Base-by-base conservation (phyloP, 306 rosid species). In the Sechiopsis laciniata region DNA sequence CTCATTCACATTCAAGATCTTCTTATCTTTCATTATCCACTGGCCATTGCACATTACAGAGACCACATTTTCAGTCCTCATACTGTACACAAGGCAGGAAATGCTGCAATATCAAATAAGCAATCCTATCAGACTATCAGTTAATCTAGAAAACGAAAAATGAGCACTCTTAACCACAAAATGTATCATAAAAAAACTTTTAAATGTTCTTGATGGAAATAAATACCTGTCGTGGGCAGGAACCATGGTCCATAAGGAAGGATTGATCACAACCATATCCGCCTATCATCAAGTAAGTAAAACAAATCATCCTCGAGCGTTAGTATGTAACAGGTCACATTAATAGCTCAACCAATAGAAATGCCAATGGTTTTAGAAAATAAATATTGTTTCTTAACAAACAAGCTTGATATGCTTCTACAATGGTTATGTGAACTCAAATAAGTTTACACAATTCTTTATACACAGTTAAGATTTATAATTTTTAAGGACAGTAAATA, bases 21-120 rank as follows among this genome's bases (percentile, higher is more conserved):
- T 92, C 87, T 85, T 88, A 75, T 90, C 82, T 86, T 83, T 86
- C 96, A 90, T 88, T 78, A 92, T 90, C 97, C 96, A 92, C 37
- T 19, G 76, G 24, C 97, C 95, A 32, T 90, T 87, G 88, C 96
- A 92, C 88, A 92, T 92, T 50, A 92, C 88, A 74, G 92, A 83
- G 42, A 79, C 82, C 74, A 88, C 81, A 64, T 90, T 90, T 84
- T 92, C 92, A 53, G 91, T 87, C 75, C 96, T 83, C 96, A 92
- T 88, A 78, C 87, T 74, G 74, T 90, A 90, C 17, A 92, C 95
- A 29, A 92, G 82, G 87, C 86, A 85, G 55, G 96, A 92, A 80
- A 90, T 82, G 83, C 97, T 91, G 91, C 87, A 77, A 35, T 19
- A 29, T 46, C 76, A 58, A 42, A 22, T 59, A 63, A 74, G 81